These are phyloP conservation scores for Rubus idaeus DNA, from an alignment of 306 rosid genomes.

Conservation along the genomic window DNA sequence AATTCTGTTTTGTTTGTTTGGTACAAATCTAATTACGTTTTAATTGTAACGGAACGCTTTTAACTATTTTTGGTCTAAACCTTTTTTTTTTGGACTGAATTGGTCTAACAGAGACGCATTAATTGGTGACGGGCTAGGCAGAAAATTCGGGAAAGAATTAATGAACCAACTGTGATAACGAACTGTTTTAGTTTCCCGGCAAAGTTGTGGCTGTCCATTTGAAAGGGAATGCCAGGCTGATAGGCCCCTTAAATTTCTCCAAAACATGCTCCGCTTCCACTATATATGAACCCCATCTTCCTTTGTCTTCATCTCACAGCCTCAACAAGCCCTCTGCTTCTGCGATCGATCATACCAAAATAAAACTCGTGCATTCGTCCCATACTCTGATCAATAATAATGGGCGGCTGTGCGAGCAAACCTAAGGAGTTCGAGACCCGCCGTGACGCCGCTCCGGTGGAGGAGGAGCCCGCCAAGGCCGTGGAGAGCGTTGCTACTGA, in stretches of 20 bases:
- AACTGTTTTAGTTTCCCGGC: neutral
- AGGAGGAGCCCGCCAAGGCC: constrained; percentile 33
- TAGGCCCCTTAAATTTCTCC: neutral
- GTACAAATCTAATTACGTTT: no score
- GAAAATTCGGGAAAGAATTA: neutral
- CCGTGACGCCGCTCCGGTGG: constrained; percentile 26
- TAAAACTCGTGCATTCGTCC: constrained; percentile 18
- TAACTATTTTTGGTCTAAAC: neutral
- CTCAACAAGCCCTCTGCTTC: neutral
- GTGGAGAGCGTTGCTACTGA: constrained; percentile 36
- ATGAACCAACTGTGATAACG: neutral
- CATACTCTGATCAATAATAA: constrained; percentile 18
- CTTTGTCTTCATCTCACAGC: neutral
- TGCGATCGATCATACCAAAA: neutral
- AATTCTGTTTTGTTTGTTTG: no score
- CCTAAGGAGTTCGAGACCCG: constrained; percentile 46
- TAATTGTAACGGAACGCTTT: no score
- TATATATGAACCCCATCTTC: neutral
- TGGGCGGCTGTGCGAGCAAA: constrained; percentile 92
- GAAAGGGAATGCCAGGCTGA: neutral
- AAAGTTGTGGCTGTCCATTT: neutral
- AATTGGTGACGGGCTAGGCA: neutral
- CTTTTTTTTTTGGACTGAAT: neutral
- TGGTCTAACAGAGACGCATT: neutral
- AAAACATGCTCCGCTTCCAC: neutral